Percentiles rank a stretch among this genome's conserved stretches.
Conservation (phyloP, 306 rosid genomes). For the Ochetophila trinervis region DNA sequence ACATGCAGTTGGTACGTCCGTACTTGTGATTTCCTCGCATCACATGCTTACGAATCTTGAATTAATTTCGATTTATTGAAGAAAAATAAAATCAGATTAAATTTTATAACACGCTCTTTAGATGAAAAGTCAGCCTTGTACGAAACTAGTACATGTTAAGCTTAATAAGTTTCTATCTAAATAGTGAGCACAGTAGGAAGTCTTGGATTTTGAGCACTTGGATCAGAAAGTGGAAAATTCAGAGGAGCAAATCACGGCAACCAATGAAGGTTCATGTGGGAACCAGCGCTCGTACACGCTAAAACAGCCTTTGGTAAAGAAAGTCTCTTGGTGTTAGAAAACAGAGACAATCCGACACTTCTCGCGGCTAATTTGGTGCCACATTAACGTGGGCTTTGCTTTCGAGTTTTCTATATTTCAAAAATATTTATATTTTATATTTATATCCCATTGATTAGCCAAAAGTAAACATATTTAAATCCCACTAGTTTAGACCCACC, state of each 20-base stretch:
- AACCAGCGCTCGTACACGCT: background rate
- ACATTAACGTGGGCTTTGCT: conserved; percentile 15
- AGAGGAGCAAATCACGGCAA: conserved; percentile 27
- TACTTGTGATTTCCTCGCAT: too few relatives aligned
- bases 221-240: background rate
- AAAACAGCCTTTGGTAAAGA: conserved; percentile 4
- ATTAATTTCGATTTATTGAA: too few relatives aligned
- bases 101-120: background rate
- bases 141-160: conserved; percentile 19
- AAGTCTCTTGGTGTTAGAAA: background rate
- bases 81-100: too few relatives aligned
- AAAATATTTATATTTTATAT: background rate
- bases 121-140: background rate
- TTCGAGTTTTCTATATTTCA: background rate
- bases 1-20: too few relatives aligned
- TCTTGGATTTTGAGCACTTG: background rate
- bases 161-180: background rate
- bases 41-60: too few relatives aligned
- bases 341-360: conserved; percentile 19
- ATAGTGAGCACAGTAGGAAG: background rate
- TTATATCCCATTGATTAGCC: background rate
- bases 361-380: conserved; percentile 28
- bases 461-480: background rate
- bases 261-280: conserved; percentile 16
- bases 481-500: background rate